Conservation (phyloP, 1,139 yeast species). For the Meyerozyma guilliermondii region DNA sequence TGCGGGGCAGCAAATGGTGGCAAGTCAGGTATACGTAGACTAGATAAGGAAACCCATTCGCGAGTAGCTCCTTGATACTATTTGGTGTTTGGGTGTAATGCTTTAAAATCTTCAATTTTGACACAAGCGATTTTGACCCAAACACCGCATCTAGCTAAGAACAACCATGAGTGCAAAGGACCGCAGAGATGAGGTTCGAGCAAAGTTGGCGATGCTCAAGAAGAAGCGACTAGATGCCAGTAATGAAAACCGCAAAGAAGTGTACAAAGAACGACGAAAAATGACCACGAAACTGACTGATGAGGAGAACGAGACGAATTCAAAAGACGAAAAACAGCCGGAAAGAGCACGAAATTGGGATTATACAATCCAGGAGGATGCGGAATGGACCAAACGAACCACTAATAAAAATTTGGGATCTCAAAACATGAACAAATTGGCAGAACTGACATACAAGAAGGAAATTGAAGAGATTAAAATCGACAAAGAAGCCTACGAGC, state of each 20-base stretch:
- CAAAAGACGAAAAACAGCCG: background rate
- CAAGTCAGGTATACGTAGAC: too few relatives aligned
- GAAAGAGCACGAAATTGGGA: slow-evolving; percentile 1
- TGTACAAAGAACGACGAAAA: background rate
- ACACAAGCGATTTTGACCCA: background rate
- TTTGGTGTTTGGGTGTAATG: too few relatives aligned
- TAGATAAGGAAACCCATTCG: too few relatives aligned
- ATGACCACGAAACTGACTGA: background rate
- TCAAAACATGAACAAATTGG: slow-evolving; percentile 47
- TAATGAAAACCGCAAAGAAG: background rate
- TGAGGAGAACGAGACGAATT: background rate
- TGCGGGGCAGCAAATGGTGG: too few relatives aligned
- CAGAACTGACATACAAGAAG: slow-evolving; percentile 50
- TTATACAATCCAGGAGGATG: background rate
- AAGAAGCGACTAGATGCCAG: background rate
- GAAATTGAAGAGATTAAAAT: slow-evolving; percentile 34
- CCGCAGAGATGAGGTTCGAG: background rate
- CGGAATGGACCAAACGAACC: background rate
- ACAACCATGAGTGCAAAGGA: background rate
- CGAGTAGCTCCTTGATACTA: too few relatives aligned
- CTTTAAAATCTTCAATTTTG: too few relatives aligned
- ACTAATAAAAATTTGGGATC: slow-evolving; percentile 12
- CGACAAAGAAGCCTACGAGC: slow-evolving; percentile 39
- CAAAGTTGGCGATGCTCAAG: background rate
- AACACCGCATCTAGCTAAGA: background rate